A percentile compares a stretch with the other conserved stretches of the same genome.
Evolutionary conservation across 768 basidiomycete genomes (phyloP).

Genomic region (Auricularia cornea): DNA sequence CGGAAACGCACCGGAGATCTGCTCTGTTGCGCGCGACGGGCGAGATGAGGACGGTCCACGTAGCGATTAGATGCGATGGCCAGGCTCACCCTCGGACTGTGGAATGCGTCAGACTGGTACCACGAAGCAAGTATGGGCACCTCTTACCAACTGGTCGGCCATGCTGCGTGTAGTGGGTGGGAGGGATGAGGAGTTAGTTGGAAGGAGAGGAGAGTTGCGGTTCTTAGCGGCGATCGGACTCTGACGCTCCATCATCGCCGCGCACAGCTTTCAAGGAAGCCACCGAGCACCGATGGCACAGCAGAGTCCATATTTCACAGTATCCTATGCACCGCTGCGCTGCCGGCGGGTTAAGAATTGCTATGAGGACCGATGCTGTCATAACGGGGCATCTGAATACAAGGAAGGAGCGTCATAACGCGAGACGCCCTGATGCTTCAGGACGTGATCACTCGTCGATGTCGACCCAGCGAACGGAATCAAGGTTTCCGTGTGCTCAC

Average conservation of each 20-base stretch:
- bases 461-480: too few species aligned
- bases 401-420: too few species aligned
- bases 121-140: background rate
- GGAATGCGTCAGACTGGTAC: background rate
- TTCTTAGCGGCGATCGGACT: background rate
- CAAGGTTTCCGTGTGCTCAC: too few species aligned
- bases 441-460: too few species aligned
- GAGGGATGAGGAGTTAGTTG: constrained; percentile 2
- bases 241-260: background rate
- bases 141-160: constrained; percentile 48
- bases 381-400: too few species aligned
- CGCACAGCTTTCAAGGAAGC: background rate
- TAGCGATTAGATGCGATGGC: constrained; percentile 12
- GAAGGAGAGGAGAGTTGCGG: background rate
- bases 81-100: constrained; percentile 51
- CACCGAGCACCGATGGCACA: too few species aligned
- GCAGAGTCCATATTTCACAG: too few species aligned
- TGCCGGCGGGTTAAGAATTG: too few species aligned
- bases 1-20: constrained; percentile 68
- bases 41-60: constrained; percentile 1
- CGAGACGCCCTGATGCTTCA: too few species aligned
- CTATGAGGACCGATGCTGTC: too few species aligned
- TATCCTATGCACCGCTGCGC: too few species aligned
- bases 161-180: constrained; percentile 21
- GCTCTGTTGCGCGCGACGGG: constrained; percentile 43